Evolutionary conservation across 306 rosid species (phyloP), one percentile per base, ranked within the genome.

Genomic region (Ochetophila trinervis): DNA sequence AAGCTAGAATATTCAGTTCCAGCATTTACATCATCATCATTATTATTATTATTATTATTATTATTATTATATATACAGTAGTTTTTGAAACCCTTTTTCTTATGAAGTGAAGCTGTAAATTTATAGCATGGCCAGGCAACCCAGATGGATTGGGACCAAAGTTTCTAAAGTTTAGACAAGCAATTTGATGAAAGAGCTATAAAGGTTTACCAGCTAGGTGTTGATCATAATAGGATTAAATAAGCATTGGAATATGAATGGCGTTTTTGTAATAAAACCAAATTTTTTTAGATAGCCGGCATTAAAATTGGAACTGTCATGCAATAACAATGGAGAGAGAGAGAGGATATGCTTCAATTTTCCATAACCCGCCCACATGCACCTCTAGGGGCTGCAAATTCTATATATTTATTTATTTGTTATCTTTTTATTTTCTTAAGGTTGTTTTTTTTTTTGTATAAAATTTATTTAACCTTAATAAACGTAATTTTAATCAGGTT

Each of bases 351-450:
- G 80, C 61, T 84, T 80, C 85, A 82, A 74, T 68, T 82, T 82
- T 88, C 80, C 81, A 84, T 68, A 84, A 73, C 81, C 93, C 93
- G 84, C 87, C 93, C 93, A 86, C 90, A 80, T 82, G 88, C 84
- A 70, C 78, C 83, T 55, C 89, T 76, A 69, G 72, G 61, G 14
- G 59, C 85, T 73, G 79, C 77, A 73, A 63, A 81, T 62, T 81
- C 77, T 67, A 61, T 40, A 74, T 74, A 78, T 69, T 76, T 85
- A 76, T 49, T 12, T 49, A 5, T 49, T 49, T 49, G 16, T 5
- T 40, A 10, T 40, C 12, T 79, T 66, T 60, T 67, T 13, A 27
- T 27, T 27, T 27, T 27, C 32, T 37, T 22, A 70, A 68, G 64
- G 60, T 60, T 52, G n/a, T n/a, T n/a, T n/a, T n/a, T n/a, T n/a